Conservation (phyloP, 2,329 filamentous ascomycete species). For the Xylaria sp. region DNA sequence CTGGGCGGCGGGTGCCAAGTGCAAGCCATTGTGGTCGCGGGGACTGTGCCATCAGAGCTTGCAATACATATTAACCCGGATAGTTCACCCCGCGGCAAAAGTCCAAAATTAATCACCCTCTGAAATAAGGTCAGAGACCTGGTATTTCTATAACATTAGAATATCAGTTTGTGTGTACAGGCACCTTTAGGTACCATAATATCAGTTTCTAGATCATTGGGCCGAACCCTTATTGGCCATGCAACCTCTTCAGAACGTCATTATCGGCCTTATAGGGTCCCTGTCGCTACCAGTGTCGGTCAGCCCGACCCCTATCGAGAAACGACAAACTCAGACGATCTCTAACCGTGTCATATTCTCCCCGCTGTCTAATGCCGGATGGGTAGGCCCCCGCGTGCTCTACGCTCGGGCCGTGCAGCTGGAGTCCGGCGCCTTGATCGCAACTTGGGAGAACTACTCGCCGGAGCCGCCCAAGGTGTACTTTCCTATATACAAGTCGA, state of each 20-base stretch:
- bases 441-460: constrained; percentile 66
- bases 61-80: background rate
- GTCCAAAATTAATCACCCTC: constrained; percentile 9
- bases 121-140: constrained; percentile 5
- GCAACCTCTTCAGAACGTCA: constrained; percentile 9
- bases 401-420: constrained; percentile 58
- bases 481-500: constrained; percentile 64
- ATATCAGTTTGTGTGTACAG: background rate
- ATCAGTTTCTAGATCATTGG: background rate
- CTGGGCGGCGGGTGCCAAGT: background rate
- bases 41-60: background rate
- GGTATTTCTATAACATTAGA: background rate
- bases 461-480: constrained; percentile 64
- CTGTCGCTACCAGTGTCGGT: constrained; percentile 20
- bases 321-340: constrained; percentile 31
- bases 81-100: constrained; percentile 25
- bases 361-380: constrained; percentile 53
- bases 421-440: constrained; percentile 57
- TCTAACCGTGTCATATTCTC: constrained; percentile 54
- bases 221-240: constrained; percentile 7
- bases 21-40: background rate
- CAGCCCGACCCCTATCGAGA: constrained; percentile 23
- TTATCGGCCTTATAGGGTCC: constrained; percentile 15
- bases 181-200: background rate
- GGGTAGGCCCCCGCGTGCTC: constrained; percentile 56